Conservation (phyloP, 2,329 filamentous ascomycete species). For the Basipetospora chlamydospora region DNA sequence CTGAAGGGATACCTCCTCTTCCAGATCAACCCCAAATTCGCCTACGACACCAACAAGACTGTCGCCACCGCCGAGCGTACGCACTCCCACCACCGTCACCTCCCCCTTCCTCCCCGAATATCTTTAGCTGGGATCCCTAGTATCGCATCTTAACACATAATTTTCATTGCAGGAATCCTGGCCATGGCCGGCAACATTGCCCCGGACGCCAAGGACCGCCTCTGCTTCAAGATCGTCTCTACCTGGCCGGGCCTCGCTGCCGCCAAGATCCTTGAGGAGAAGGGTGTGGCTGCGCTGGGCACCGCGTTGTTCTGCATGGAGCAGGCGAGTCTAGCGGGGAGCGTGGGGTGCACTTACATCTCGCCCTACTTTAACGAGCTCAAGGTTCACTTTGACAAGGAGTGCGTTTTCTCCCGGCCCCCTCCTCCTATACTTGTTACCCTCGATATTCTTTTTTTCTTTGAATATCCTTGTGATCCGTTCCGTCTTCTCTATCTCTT, state of each 20-base stretch:
- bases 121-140: no score
- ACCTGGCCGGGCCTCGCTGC: conserved; percentile 51
- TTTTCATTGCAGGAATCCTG: conserved; percentile 34
- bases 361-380: conserved; percentile 54
- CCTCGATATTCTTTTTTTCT: no score
- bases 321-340: conserved; percentile 42
- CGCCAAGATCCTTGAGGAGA: conserved; percentile 34
- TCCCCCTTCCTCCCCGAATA: no score
- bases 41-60: conserved; percentile 33
- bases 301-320: conserved; percentile 49
- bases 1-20: conserved; percentile 39
- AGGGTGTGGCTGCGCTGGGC: conserved; percentile 42
- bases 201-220: conserved; percentile 27
- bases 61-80: conserved; percentile 35
- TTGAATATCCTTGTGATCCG: no score
- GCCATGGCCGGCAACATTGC: conserved; percentile 29
- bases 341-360: conserved; percentile 45
- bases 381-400: conserved; percentile 42
- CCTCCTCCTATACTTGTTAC: not conserved
- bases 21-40: conserved; percentile 44
- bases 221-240: conserved; percentile 49
- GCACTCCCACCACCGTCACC: no score
- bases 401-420: conserved; percentile 17
- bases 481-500: no score
- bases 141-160: no score